Base-by-base conservation (phyloP, 2,329 filamentous ascomycete species). In the Ascochyta koolunga region DNA sequence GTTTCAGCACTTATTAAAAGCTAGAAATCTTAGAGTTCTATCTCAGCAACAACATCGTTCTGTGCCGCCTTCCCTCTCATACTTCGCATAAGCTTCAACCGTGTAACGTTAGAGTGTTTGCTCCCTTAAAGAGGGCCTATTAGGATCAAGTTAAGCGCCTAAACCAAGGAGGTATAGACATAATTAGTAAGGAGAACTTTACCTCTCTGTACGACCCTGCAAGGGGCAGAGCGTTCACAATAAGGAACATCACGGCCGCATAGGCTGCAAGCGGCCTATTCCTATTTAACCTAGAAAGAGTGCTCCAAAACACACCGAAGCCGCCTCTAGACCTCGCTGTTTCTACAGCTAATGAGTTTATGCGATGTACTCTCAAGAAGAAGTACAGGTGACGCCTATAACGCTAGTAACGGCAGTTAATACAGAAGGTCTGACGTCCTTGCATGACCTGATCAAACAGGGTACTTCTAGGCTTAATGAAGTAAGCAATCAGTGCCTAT, bases 381-480 rank as follows among this genome's bases (percentile, higher is more conserved):
- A 53, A 44, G 40, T 39, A 44, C 25, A 44, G 31, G 24, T 44
- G 35, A 59, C 48, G 22, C 48, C 41, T n/a, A 46, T 61, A 46
- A 74, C 54, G 31, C 58, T 44, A 53, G 54, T 59, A n/a, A n/a
- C n/a, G n/a, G n/a, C n/a, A n/a, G n/a, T n/a, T n/a, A n/a, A n/a
- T n/a, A n/a, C n/a, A n/a, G n/a, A n/a, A n/a, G n/a, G n/a, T n/a
- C n/a, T n/a, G n/a, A n/a, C n/a, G n/a, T n/a, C n/a, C n/a, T n/a
- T n/a, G n/a, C n/a, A n/a, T n/a, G n/a, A n/a, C n/a, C n/a, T n/a
- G n/a, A n/a, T n/a, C n/a, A n/a, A n/a, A n/a, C n/a, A n/a, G n/a
- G n/a, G n/a, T n/a, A n/a, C n/a, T n/a, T n/a, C n/a, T n/a, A n/a
- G n/a, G n/a, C n/a, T n/a, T n/a, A n/a, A n/a, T n/a, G n/a, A n/a